Evolutionary conservation across 805 yeast genomes (phyloP).

Genomic region (Yamadazyma ubonensis): DNA sequence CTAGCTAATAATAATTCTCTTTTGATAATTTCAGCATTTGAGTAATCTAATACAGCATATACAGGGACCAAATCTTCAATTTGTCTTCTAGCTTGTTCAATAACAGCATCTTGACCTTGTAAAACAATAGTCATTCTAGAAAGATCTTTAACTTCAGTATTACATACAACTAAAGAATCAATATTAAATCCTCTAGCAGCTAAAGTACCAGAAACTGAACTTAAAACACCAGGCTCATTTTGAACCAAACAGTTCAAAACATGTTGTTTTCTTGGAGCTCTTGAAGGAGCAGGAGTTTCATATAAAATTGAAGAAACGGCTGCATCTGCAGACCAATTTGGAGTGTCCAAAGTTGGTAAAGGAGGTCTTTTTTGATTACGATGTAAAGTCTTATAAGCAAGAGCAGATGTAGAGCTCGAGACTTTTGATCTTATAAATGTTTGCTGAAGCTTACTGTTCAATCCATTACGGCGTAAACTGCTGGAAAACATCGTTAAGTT

Average conservation of each 20-base stretch:
- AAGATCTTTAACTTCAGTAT: constrained; percentile 91
- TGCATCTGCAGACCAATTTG: constrained; percentile 93
- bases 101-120: constrained; percentile 91
- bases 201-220: constrained; percentile 88
- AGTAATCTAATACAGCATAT: constrained; percentile 94
- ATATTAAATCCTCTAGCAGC: constrained; percentile 99
- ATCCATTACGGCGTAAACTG: constrained; percentile 6
- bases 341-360: constrained; percentile 88
- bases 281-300: constrained; percentile 75
- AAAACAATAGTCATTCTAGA: constrained; percentile 96
- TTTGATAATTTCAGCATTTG: constrained; percentile 83
- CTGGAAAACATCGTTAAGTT: background rate
- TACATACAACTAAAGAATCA: constrained; percentile 94
- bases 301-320: constrained; percentile 94
- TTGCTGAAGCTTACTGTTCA: background rate
- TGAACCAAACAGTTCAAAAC: constrained; percentile 96
- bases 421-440: constrained; percentile 13
- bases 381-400: constrained; percentile 90
- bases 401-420: constrained; percentile 84
- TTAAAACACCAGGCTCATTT: constrained; percentile 97
- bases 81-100: constrained; percentile 97
- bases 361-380: constrained; percentile 86
- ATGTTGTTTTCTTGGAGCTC: constrained; percentile 72
- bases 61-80: constrained; percentile 97
- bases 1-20: constrained; percentile 91